These are phyloP conservation scores for Globisporangium irregulare DNA, from an alignment of 352 stramenopile species.

Conservation along the genomic window DNA sequence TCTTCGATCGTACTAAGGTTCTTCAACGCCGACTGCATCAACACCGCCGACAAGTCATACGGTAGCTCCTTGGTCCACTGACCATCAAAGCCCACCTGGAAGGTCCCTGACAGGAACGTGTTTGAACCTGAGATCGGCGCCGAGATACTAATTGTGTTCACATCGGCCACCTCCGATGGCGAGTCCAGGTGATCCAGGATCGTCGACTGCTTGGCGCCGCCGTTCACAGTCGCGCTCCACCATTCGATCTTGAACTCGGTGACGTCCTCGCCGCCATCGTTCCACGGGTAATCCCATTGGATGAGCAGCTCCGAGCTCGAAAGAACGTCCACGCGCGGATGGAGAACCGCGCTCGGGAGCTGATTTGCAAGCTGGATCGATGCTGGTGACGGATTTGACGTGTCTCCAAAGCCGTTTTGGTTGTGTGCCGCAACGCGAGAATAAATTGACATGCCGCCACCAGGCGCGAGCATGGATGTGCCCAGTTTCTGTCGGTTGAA, in stretches of 20 bases:
- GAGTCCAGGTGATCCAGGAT: constrained; percentile 48
- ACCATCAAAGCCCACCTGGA: constrained; percentile 88
- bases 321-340: constrained; percentile 40
- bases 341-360: constrained; percentile 35
- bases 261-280: constrained; percentile 66
- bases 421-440: constrained; percentile 61
- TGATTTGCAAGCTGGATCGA: constrained; percentile 56
- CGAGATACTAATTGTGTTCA: constrained; percentile 70
- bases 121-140: constrained; percentile 44
- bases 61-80: constrained; percentile 84
- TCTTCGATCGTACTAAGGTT: constrained; percentile 59
- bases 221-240: constrained; percentile 34
- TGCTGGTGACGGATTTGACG: constrained; percentile 32
- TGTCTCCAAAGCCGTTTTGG: constrained; percentile 42
- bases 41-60: constrained; percentile 80
- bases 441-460: constrained; percentile 55
- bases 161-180: constrained; percentile 37
- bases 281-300: constrained; percentile 69
- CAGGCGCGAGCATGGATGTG: constrained; percentile 17
- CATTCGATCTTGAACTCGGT: constrained; percentile 84
- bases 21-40: constrained; percentile 61
- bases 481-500: constrained; percentile 47
- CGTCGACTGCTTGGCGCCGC: constrained; percentile 43
- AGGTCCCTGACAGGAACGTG: constrained; percentile 67
- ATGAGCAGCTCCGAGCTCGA: constrained; percentile 65